These are phyloP conservation scores for Tulasnella sp. DNA, from an alignment of 768 basidiomycete genomes.

Conservation along the genomic window DNA sequence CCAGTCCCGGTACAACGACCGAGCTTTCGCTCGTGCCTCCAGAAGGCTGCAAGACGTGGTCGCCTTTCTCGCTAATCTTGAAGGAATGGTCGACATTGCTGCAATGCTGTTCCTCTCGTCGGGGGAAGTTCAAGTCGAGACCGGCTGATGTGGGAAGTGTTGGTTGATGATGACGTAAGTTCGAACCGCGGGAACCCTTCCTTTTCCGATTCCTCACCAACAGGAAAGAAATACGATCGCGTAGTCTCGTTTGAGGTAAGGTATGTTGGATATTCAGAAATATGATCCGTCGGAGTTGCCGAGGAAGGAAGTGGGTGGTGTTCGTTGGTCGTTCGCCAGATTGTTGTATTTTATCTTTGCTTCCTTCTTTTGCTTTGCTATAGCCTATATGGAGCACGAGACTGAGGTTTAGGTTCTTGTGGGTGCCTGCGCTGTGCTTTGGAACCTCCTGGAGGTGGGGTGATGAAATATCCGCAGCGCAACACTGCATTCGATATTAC, in stretches of 20 bases:
- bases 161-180: not conserved
- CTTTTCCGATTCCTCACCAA: no score
- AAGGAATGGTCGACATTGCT: conserved; percentile 79
- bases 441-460: conserved; percentile 2
- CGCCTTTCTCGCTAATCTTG: conserved; percentile 73
- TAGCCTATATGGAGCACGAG: no score
- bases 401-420: no score
- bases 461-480: conserved; percentile 18
- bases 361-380: not conserved
- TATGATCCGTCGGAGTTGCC: conserved; percentile 7
- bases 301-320: conserved; percentile 18
- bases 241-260: conserved; percentile 5
- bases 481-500: conserved; percentile 1
- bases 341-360: not conserved
- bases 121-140: conserved; percentile 10
- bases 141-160: not conserved
- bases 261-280: conserved; percentile 21
- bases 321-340: conserved; percentile 21
- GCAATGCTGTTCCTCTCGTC: not conserved
- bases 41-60: conserved; percentile 51
- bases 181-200: not conserved
- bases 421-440: conserved; percentile 23
- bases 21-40: conserved; percentile 63
- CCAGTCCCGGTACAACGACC: conserved; percentile 89
- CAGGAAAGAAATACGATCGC: no score